Evolutionary conservation across 2,329 filamentous ascomycete genomes (phyloP), one percentile per base, ranked within the genome.

Genomic region (Pseudopyricularia cyperi): DNA sequence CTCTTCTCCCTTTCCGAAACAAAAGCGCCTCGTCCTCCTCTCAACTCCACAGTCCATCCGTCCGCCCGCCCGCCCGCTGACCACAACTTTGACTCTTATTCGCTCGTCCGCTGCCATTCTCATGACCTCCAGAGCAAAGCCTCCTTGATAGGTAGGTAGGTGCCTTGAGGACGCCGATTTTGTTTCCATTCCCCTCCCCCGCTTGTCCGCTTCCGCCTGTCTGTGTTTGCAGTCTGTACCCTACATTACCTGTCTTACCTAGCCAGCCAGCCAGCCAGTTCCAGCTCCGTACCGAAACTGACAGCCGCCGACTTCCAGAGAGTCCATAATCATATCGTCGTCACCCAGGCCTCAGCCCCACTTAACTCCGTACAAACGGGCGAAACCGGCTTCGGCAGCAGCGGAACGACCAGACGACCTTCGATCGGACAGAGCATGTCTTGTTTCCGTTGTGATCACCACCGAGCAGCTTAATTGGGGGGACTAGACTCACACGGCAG

Each of bases 61-160:
- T 56, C 4, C 58, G 57, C 44, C 57, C 57, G 26, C 58, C 54
- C 46, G 47, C 56, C 52, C 52, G 52, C n/a, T n/a, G n/a, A n/a
- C n/a, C n/a, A 19, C 37, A 42, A n/a, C 22, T 42, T 42, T 42
- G n/a, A 5, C 37, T 42, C 37, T 42, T 19, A 19, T 42, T 42
- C 17, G n/a, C 34, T 17, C 3, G 32, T 42, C 37, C 8, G 37
- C 17, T 42, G 37, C 37, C n/a, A 42, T 42, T 15, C 17, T 42
- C 22, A n/a, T 42, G 37, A 22, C 6, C 37, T 42, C 37, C 17
- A 35, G 8, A 35, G n/a, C 4, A 35, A 35, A 37, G 22, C 14
- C n/a, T n/a, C n/a, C n/a, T n/a, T 22, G 37, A 19, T 42, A 42
- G 17, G 37, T 19, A n/a, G n/a, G n/a, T n/a, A n/a, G n/a, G n/a